A percentile compares a stretch with the other conserved stretches of the same genome.
Evolutionary conservation across 2,329 filamentous ascomycete genomes (phyloP).

Genomic region (Diaporthe helianthi): DNA sequence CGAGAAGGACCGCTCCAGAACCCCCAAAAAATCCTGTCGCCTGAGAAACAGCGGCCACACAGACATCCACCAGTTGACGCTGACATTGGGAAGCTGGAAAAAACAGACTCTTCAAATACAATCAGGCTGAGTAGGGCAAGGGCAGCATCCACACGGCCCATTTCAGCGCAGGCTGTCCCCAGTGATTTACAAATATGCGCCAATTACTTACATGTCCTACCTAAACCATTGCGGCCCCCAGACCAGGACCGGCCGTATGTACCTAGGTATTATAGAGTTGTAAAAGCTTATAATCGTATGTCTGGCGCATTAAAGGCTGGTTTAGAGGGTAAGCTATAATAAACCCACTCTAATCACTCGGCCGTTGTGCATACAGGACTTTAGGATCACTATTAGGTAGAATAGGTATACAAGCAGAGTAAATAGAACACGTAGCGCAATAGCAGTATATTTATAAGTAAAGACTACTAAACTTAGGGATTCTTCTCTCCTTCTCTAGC

Average conservation of each 20-base stretch:
- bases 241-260: neutral
- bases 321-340: neutral
- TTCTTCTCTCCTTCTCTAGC: too few relatives aligned
- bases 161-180: too few relatives aligned
- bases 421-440: too few relatives aligned
- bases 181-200: too few relatives aligned
- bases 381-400: too few relatives aligned
- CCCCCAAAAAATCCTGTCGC: rapidly evolving
- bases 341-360: neutral
- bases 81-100: neutral
- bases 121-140: too few relatives aligned
- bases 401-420: too few relatives aligned
- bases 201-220: too few relatives aligned
- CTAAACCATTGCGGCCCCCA: neutral
- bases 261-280: neutral
- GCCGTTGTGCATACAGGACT: neutral
- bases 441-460: too few relatives aligned
- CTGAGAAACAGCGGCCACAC: neutral
- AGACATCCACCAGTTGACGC: rapidly evolving
- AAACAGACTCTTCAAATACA: too few relatives aligned
- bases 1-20: neutral
- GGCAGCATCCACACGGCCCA: too few relatives aligned
- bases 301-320: neutral
- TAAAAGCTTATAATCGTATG: neutral
- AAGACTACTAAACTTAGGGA: too few relatives aligned